Evolutionary conservation across 352 stramenopile species (phyloP).

Genomic region (Phytophthora multivora): DNA sequence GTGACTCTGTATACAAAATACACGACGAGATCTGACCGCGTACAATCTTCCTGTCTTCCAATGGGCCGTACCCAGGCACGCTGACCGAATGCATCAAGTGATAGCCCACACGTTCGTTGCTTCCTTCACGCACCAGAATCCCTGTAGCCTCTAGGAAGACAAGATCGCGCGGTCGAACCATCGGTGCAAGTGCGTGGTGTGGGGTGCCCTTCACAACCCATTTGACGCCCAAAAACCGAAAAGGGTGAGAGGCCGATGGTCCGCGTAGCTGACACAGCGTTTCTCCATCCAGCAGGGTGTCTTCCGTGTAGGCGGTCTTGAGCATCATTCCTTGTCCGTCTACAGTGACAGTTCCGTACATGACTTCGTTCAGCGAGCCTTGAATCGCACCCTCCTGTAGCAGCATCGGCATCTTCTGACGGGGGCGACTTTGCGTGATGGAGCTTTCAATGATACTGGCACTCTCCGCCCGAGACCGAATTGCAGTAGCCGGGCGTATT

Average conservation of each 20-base stretch:
- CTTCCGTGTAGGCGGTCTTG: slow-evolving; percentile 49
- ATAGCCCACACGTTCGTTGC: slow-evolving; percentile 43
- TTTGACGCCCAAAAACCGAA: slow-evolving; percentile 54
- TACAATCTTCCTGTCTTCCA: slow-evolving; percentile 42
- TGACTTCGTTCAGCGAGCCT: slow-evolving; percentile 57
- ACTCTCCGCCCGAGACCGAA: slow-evolving; percentile 18
- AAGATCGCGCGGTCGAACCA: slow-evolving; percentile 45
- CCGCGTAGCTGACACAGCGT: slow-evolving; percentile 55
- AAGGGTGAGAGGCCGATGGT: slow-evolving; percentile 39
- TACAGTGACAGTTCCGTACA: slow-evolving; percentile 59
- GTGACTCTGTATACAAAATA: slow-evolving; percentile 41
- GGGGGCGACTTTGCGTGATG: slow-evolving; percentile 16
- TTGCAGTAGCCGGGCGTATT: slow-evolving; percentile 18
- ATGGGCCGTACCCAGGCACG: slow-evolving; percentile 34
- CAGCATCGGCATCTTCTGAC: slow-evolving; percentile 39
- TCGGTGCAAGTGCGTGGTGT: slow-evolving; percentile 10
- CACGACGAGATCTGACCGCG: slow-evolving; percentile 45
- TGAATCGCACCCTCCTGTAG: slow-evolving; percentile 45
- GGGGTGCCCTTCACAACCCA: slow-evolving; percentile 51
- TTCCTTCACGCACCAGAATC: slow-evolving; percentile 31
- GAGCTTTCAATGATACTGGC: slow-evolving; percentile 13
- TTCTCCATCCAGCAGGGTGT: slow-evolving; percentile 55
- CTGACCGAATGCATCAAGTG: slow-evolving; percentile 56
- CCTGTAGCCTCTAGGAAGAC: slow-evolving; percentile 51
- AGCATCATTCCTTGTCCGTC: slow-evolving; percentile 53